phyloP scores from a whole-genome alignment of 169 alveolate species.

The Eimeria maxima region DNA sequence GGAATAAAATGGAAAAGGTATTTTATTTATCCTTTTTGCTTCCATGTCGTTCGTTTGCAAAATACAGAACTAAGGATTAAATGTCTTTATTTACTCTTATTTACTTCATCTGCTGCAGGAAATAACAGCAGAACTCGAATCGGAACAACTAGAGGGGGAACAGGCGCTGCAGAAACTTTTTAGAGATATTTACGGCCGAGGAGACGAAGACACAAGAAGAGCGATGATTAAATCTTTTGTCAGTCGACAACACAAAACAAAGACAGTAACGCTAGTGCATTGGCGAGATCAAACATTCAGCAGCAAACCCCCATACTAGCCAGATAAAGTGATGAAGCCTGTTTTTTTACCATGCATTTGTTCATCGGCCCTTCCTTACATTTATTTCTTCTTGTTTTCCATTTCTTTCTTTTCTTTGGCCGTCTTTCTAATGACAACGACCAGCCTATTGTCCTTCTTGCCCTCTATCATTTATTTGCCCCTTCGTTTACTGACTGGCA shows the following conservation, averaged over 20 bases:
- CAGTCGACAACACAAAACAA: slow-evolving; percentile 66
- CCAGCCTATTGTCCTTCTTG: neutral
- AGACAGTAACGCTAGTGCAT: no score
- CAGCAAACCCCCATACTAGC: no score
- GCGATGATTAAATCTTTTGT: slow-evolving; percentile 96
- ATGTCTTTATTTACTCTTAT: neutral
- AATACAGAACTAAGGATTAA: no score
- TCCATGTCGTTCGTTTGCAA: neutral
- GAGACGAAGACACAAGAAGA: slow-evolving; percentile 95
- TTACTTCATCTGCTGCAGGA: slow-evolving; percentile 77
- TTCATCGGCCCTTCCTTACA: no score
- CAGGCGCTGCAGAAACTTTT: slow-evolving; percentile 93
- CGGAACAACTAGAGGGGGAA: slow-evolving; percentile 86
- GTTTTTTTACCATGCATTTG: no score
- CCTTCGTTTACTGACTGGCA: neutral
- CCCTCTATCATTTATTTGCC: no score
- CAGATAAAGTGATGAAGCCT: no score
- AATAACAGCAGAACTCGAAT: slow-evolving; percentile 80
- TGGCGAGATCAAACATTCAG: neutral
- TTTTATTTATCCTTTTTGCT: neutral
- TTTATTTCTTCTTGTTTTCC: no score
- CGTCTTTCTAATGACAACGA: neutral
- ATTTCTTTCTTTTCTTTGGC: no score
- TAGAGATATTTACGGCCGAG: slow-evolving; percentile 91
- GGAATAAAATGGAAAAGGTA: slow-evolving; percentile 79